Evolutionary conservation across 768 basidiomycete species (phyloP).

Genomic region (Sporobolomyces phaffii): DNA sequence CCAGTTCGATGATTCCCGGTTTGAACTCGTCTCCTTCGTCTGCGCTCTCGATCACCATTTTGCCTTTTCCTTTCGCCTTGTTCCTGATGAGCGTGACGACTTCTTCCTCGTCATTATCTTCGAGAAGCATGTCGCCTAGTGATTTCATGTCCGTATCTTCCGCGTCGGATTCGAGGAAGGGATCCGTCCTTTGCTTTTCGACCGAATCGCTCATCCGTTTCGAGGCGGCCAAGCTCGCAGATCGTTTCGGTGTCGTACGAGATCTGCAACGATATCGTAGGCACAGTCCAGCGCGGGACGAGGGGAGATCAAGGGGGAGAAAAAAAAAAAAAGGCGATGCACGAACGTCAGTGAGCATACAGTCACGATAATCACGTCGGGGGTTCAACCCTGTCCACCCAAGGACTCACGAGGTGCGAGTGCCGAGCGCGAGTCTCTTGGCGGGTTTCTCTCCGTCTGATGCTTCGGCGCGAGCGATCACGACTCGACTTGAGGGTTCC

Average conservation of each 20-base stretch:
- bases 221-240: neutral
- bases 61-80: constrained; percentile 23
- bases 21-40: neutral
- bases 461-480: too few relatives aligned
- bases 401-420: neutral
- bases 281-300: neutral
- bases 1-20: constrained; percentile 2
- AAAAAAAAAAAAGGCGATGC: neutral
- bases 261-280: neutral
- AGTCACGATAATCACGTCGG: too few relatives aligned
- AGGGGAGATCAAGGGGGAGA: neutral
- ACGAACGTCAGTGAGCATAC: constrained; percentile 8
- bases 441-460: neutral
- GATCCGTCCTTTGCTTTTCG: neutral
- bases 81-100: neutral
- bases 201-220: constrained; percentile 1
- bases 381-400: too few relatives aligned
- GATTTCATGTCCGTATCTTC: too few relatives aligned
- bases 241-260: neutral
- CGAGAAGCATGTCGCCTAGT: too few relatives aligned
- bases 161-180: neutral
- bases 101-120: neutral
- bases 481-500: too few relatives aligned
- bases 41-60: constrained; percentile 1
- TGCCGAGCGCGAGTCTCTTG: neutral